Percentiles rank a stretch among this genome's conserved stretches.
Conservation (phyloP, 495 filamentous ascomycete species). For the Daldinia bambusicola region DNA sequence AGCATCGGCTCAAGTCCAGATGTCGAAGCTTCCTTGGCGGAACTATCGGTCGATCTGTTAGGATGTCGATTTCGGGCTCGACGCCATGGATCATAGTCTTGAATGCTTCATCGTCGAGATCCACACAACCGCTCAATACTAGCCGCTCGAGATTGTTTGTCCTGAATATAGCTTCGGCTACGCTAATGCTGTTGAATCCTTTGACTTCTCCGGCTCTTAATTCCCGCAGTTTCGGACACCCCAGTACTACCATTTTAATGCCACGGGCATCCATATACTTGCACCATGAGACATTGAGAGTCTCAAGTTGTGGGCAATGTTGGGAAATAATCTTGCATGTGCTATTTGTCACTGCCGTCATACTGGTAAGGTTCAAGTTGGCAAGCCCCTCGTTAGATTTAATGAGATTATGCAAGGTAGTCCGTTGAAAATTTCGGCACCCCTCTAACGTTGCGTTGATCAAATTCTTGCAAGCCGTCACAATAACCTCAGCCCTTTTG, state of each 20-base stretch:
- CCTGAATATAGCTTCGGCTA: conserved; percentile 77
- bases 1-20: conserved; percentile 84
- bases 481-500: conserved; percentile 78
- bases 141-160: conserved; percentile 84
- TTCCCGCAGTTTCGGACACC: conserved; percentile 78
- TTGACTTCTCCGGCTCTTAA: conserved; percentile 83
- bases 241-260: conserved; percentile 74
- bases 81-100: conserved; percentile 76
- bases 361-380: conserved; percentile 84
- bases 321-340: conserved; percentile 88
- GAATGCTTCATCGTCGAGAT: conserved; percentile 77
- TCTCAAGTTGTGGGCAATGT: conserved; percentile 81
- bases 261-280: conserved; percentile 83
- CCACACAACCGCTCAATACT: conserved; percentile 78
- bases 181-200: conserved; percentile 76
- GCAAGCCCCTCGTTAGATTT: conserved; percentile 78
- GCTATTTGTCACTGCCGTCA: conserved; percentile 81
- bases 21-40: conserved; percentile 83
- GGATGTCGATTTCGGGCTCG: conserved; percentile 77
- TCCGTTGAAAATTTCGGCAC: conserved; percentile 80
- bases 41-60: conserved; percentile 79
- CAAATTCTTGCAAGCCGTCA: conserved; percentile 84
- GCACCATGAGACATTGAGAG: conserved; percentile 93
- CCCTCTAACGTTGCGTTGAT: conserved; percentile 88
- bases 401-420: conserved; percentile 81